Percentiles rank a stretch among this genome's conserved stretches.
These are phyloP conservation scores for Wallacemonas collosoma DNA, from an alignment of 208 protist genomes.

Conservation along the genomic window DNA sequence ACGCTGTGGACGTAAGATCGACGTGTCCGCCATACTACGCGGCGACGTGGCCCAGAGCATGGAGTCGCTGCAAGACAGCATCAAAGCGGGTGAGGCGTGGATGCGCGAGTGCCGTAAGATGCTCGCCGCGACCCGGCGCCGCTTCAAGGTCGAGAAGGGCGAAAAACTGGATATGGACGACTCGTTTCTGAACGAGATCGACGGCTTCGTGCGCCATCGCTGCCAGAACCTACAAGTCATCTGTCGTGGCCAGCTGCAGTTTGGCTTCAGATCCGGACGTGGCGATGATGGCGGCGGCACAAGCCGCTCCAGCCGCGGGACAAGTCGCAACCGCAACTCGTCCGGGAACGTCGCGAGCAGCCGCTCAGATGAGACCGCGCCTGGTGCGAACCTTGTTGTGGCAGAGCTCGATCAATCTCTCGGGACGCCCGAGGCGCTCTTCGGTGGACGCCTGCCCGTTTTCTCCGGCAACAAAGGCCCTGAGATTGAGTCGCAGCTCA, in stretches of 20 bases:
- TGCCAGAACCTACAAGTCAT: conserved; percentile 97
- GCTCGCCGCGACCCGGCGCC: conserved; percentile 77
- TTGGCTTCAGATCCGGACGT: conserved; percentile 81
- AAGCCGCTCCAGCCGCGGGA: conserved; percentile 17
- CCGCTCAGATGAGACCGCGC: conserved; percentile 24
- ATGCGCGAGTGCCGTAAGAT: conserved; percentile 89
- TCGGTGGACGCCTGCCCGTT: conserved; percentile 79
- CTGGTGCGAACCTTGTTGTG: conserved; percentile 55
- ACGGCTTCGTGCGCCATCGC: conserved; percentile 97
- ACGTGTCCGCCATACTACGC: conserved; percentile 94
- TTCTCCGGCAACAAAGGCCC: conserved; percentile 95
- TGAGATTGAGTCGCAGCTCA: conserved; percentile 94
- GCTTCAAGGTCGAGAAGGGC: conserved; percentile 79
- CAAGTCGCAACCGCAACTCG: conserved; percentile 28
- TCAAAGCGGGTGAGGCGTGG: conserved; percentile 92
- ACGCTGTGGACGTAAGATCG: conserved; percentile 93
- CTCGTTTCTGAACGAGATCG: conserved; percentile 96
- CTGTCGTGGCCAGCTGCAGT: conserved; percentile 97
- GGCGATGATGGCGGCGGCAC: conserved; percentile 22
- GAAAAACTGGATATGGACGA: conserved; percentile 94
- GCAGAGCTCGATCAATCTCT: conserved; percentile 62
- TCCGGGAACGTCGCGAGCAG: conserved; percentile 22
- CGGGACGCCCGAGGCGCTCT: conserved; percentile 41
- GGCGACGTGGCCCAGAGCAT: conserved; percentile 93
- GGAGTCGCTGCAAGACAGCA: conserved; percentile 90